Evolutionary conservation across 352 stramenopile species (phyloP).

Genomic region (Phytophthora ramorum): DNA sequence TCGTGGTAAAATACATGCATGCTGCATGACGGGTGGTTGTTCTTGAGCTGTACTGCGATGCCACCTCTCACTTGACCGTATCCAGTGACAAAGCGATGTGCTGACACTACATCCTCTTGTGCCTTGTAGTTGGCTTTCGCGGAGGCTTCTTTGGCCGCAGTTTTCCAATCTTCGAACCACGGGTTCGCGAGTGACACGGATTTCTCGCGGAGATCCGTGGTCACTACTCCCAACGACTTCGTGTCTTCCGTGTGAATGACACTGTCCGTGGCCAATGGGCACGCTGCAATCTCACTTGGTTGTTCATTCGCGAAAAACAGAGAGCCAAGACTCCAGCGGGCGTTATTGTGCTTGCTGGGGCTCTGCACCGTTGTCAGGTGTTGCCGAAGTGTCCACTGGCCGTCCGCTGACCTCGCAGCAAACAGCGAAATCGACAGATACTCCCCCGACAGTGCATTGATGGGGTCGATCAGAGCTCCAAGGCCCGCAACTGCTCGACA

Average conservation of each 20-base stretch:
- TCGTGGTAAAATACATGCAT: slow-evolving; percentile 78
- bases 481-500: slow-evolving; percentile 72
- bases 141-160: slow-evolving; percentile 8
- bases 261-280: slow-evolving; percentile 49
- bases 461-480: slow-evolving; percentile 75
- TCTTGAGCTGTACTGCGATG: slow-evolving; percentile 69
- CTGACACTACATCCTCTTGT: slow-evolving; percentile 48
- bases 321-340: slow-evolving; percentile 48
- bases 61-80: slow-evolving; percentile 80
- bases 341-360: slow-evolving; percentile 28
- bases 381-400: slow-evolving; percentile 53
- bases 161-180: slow-evolving; percentile 41
- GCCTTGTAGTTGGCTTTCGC: slow-evolving; percentile 12
- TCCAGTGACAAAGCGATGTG: slow-evolving; percentile 81
- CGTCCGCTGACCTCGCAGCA: slow-evolving; percentile 30
- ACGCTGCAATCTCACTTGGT: slow-evolving; percentile 32
- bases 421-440: slow-evolving; percentile 72
- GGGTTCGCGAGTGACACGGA: slow-evolving; percentile 10
- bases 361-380: slow-evolving; percentile 67
- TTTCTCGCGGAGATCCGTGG: slow-evolving; percentile 35
- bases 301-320: slow-evolving; percentile 50
- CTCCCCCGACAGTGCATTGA: slow-evolving; percentile 72
- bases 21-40: slow-evolving; percentile 54
- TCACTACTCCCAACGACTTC: slow-evolving; percentile 2
- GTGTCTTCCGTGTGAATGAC: slow-evolving; percentile 44